Evolutionary conservation across 2,329 filamentous ascomycete genomes (phyloP).

Genomic region (Pseudocercospora fijiensis): DNA sequence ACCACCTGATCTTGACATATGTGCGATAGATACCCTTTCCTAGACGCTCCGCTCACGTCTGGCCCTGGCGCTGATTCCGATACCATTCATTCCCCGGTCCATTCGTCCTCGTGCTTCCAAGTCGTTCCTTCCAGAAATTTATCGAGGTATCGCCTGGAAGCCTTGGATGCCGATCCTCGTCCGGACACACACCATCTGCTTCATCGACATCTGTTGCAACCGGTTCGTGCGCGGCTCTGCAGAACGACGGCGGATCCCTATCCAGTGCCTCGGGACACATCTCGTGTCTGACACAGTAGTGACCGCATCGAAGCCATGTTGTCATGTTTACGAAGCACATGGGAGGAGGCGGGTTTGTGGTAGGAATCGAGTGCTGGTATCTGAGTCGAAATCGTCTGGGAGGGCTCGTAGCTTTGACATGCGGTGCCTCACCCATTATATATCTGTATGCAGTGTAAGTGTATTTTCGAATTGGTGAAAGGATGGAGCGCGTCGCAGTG

Average conservation of each 20-base stretch:
- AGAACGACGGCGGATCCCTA: constrained; percentile 19
- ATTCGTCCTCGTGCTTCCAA: constrained; percentile 18
- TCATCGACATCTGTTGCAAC: constrained; percentile 22
- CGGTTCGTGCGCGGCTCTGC: constrained; percentile 20
- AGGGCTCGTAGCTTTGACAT: neutral
- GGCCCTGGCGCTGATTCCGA: constrained; percentile 18
- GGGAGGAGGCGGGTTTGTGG: neutral
- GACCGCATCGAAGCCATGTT: constrained; percentile 22
- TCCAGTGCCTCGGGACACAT: constrained; percentile 16
- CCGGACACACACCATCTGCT: constrained; percentile 21
- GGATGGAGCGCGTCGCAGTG: neutral
- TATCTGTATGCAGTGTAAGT: neutral
- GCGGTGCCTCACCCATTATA: neutral
- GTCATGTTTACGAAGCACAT: constrained; percentile 24
- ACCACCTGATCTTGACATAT: neutral
- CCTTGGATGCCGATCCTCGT: constrained; percentile 22
- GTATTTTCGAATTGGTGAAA: neutral
- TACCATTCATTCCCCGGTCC: constrained; percentile 24
- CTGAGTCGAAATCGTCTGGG: neutral
- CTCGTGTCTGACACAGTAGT: constrained; percentile 21
- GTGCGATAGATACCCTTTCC: neutral
- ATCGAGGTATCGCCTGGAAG: constrained; percentile 13
- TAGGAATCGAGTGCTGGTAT: neutral
- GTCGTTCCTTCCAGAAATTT: constrained; percentile 19
- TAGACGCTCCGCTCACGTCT: constrained; percentile 18